A percentile compares a stretch with the other conserved stretches of the same genome.
Conservation (phyloP, 2,329 filamentous ascomycete species). For the Fusarium devonianum region DNA sequence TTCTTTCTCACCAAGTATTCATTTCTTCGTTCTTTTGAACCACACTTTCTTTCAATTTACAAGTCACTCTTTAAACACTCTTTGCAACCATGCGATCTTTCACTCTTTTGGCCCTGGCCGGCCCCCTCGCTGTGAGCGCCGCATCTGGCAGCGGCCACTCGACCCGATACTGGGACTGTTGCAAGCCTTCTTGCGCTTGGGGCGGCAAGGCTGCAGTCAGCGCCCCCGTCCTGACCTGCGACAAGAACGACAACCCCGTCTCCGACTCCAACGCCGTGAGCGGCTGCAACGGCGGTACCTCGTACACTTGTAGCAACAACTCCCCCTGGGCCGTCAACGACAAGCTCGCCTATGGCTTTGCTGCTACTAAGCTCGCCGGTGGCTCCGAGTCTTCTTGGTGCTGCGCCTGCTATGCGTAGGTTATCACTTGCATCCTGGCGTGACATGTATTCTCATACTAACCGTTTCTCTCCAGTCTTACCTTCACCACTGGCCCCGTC, state of each 20-base stretch:
- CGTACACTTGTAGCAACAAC: constrained; percentile 69
- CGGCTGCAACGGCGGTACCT: constrained; percentile 64
- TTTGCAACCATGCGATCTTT: constrained; percentile 36
- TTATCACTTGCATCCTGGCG: neutral
- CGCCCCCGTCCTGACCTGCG: constrained; percentile 60
- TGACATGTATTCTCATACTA: neutral
- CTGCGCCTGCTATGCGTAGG: constrained; percentile 68
- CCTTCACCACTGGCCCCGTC: constrained; percentile 58
- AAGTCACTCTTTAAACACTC: constrained; percentile 21
- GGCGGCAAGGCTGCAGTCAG: constrained; percentile 61
- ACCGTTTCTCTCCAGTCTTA: constrained; percentile 47
- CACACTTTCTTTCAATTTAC: constrained; percentile 29
- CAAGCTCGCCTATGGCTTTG: constrained; percentile 68
- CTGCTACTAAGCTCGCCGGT: constrained; percentile 64
- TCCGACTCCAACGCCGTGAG: constrained; percentile 55
- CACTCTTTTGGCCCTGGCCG: constrained; percentile 35
- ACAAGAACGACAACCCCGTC: constrained; percentile 62
- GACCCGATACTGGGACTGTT: constrained; percentile 69
- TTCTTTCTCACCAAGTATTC: constrained; percentile 20
- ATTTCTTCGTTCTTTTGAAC: constrained; percentile 25
- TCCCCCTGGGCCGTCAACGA: constrained; percentile 68
- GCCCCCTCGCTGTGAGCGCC: constrained; percentile 36
- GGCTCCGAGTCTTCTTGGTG: constrained; percentile 68
- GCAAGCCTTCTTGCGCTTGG: constrained; percentile 73
- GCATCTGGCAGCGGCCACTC: constrained; percentile 41